These are phyloP conservation scores for Gigaspora rosea DNA, from an alignment of 192 early-diverging fungal genomes.

Conservation along the genomic window DNA sequence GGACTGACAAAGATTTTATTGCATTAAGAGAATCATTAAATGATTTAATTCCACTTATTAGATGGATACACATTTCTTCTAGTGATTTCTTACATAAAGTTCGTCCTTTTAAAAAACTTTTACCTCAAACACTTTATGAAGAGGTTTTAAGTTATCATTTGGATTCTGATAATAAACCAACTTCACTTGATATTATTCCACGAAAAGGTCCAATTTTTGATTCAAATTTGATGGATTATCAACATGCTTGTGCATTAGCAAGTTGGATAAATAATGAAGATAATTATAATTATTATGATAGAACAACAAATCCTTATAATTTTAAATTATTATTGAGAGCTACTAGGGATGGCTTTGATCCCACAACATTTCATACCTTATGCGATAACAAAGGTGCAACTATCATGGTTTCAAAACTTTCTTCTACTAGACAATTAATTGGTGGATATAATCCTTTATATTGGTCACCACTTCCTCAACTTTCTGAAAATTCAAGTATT, in stretches of 20 bases:
- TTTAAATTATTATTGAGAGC: conserved; percentile 20
- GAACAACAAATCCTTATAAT: neutral
- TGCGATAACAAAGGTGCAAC: conserved; percentile 29
- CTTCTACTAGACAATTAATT: neutral
- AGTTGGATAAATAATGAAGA: conserved; percentile 11
- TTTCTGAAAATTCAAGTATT: neutral
- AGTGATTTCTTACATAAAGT: conserved; percentile 15
- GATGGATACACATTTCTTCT: neutral
- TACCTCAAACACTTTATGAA: neutral
- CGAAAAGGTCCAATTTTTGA: neutral
- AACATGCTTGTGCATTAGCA: neutral
- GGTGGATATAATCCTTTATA: conserved; percentile 29
- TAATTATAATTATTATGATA: neutral
- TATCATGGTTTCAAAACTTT: neutral
- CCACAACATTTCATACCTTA: conserved; percentile 7
- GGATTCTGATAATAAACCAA: neutral
- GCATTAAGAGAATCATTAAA: neutral
- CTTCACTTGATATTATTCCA: neutral
- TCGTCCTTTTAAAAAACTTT: neutral
- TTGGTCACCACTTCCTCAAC: neutral
- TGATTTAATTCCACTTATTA: neutral
- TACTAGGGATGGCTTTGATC: conserved; percentile 7
- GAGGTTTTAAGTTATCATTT: neutral
- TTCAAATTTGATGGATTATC: neutral
- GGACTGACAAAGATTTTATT: neutral